Evolutionary conservation across 176 grass and related monocot species (phyloP), one percentile per base, ranked within the genome.

Genomic region (Oryza australiensis): DNA sequence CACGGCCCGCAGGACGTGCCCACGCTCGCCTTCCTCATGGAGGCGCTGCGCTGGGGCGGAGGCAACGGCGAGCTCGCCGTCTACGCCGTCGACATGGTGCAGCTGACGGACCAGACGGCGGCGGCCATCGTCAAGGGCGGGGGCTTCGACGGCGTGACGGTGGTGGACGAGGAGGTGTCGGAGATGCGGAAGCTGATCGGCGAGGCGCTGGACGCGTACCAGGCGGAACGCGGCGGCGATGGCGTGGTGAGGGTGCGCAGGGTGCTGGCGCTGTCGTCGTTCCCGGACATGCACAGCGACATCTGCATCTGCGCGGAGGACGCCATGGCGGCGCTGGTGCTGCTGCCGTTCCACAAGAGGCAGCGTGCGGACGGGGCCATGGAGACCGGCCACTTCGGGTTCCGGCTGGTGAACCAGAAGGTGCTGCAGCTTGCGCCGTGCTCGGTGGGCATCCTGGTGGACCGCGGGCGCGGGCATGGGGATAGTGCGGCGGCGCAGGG

Each of bases 261-360:
- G 1, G 62, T 93, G 38, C 77, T 97, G 15, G 90, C 88, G 16
- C 62, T 97, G 7, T 97, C 94, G 0, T 82, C 86, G 24, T 97
- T 97, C 76, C 77, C 66, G 3, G 90, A 93, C 88, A 93, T 97
- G 94, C 86, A 93, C 55, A 72, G 64, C 62, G 94, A 97, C 84
- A 81, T 97, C n/a, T 97, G 91, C 80, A 87, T 89, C 68, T 90
- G 88, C 64, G 88, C 91, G 0, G 86, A 90, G 73, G 94, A 97
- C 78, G 88, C 82, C 13, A 91, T 87, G 94, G 86, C 86, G 0
- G 86, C 82, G 24, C 42, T 97, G 3, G 81, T 97, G 37, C 79
- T 93, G 12, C 38, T 93, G 0, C 94, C 94, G 0, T 97, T 77
- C 73, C 94, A 93, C 88, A 97, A 93, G 83, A 37, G 49, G 7